phyloP scores from a whole-genome alignment of 1,139 yeast genomes.

The Yamadazyma sp. region DNA sequence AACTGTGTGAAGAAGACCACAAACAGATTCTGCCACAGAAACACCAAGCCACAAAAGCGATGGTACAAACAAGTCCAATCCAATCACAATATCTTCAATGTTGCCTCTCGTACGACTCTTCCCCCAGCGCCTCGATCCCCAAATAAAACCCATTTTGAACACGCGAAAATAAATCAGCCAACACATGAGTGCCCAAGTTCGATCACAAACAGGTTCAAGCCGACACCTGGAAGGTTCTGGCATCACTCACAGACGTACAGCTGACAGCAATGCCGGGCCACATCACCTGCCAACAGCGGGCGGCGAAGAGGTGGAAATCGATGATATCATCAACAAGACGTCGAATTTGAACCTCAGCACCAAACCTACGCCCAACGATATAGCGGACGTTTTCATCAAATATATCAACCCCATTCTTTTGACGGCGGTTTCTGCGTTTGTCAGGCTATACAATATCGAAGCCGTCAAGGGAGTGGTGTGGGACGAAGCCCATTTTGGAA shows the following conservation, averaged over 20 bases:
- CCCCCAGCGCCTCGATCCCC: too few species aligned
- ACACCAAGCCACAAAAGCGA: too few species aligned
- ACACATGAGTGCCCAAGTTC: neutral
- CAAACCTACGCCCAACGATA: slow-evolving; percentile 4
- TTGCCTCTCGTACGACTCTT: too few species aligned
- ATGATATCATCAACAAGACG: slow-evolving; percentile 28
- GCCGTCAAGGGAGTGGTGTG: slow-evolving; percentile 71
- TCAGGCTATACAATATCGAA: slow-evolving; percentile 70
- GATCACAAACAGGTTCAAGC: slow-evolving; percentile 4
- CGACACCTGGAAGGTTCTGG: slow-evolving; percentile 1
- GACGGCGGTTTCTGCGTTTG: slow-evolving; percentile 61
- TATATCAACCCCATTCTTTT: slow-evolving; percentile 34
- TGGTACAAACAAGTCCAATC: too few species aligned
- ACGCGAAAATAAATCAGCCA: slow-evolving; percentile 6
- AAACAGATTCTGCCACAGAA: too few species aligned
- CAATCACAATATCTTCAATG: too few species aligned
- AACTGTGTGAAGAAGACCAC: too few species aligned
- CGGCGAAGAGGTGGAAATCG: slow-evolving; percentile 21
- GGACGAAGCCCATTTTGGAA: slow-evolving; percentile 87
- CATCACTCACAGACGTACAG: slow-evolving; percentile 3
- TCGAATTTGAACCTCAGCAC: slow-evolving; percentile 21
- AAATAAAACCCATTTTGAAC: too few species aligned
- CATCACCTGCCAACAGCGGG: neutral
- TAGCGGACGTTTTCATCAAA: slow-evolving; percentile 16
- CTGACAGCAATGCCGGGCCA: neutral